These are phyloP conservation scores for Jatropha podagrica DNA, from an alignment of 441 rosid genomes.

Conservation along the genomic window DNA sequence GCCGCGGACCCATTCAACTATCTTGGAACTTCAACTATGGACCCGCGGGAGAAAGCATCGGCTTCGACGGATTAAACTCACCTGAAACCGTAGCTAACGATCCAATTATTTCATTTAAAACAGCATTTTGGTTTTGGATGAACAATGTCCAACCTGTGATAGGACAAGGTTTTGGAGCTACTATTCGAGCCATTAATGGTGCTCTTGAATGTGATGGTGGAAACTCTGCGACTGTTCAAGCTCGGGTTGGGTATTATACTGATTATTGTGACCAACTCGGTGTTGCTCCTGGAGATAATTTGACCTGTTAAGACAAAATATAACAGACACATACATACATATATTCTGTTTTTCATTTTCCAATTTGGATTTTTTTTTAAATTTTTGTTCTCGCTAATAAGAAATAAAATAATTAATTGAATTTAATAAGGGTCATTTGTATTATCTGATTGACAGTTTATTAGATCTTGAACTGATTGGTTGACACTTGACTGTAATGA, in stretches of 20 bases:
- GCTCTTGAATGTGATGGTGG: slow-evolving; percentile 51
- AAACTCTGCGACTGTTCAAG: slow-evolving; percentile 41
- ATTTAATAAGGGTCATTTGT: no score
- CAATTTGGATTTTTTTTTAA: no score
- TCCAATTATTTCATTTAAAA: slow-evolving; percentile 47
- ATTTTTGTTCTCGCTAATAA: no score
- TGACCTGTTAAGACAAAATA: slow-evolving; percentile 37
- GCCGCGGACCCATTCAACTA: slow-evolving; percentile 67
- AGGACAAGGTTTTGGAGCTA: slow-evolving; percentile 66
- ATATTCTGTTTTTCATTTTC: no score
- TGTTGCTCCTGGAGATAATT: slow-evolving; percentile 53
- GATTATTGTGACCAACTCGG: slow-evolving; percentile 60
- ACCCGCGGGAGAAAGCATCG: slow-evolving; percentile 35
- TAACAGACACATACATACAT: no score
- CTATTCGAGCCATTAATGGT: slow-evolving; percentile 59
- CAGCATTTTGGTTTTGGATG: slow-evolving; percentile 70
- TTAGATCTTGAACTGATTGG: no score
- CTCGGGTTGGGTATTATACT: slow-evolving; percentile 44
- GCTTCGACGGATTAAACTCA: slow-evolving; percentile 47
- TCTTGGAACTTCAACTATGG: slow-evolving; percentile 60
- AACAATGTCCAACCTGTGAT: slow-evolving; percentile 44
- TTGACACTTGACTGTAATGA: no score
- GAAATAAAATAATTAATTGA: no score
- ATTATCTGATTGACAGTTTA: no score
- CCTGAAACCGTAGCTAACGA: slow-evolving; percentile 63